These are phyloP conservation scores for Adansonia gregorii DNA, from an alignment of 441 rosid genomes.

Conservation along the genomic window DNA sequence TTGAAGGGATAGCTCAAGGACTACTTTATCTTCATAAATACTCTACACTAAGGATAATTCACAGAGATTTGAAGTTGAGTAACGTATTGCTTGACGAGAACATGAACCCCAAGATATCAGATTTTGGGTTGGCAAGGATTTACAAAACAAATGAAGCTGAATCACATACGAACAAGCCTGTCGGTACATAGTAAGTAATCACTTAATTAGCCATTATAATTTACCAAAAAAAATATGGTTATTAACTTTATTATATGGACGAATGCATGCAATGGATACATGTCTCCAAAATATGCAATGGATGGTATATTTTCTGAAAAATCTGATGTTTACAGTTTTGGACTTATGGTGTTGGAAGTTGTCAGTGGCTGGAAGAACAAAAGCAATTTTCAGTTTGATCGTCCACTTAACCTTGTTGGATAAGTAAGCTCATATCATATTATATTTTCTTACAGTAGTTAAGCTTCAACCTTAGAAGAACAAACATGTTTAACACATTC, in stretches of 20 bases:
- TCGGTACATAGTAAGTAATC: constrained; percentile 18
- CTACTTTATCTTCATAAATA: constrained; percentile 21
- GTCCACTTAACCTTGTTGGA: constrained; percentile 19
- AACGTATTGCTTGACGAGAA: constrained; percentile 2
- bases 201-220: background rate
- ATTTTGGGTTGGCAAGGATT: background rate
- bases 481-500: background rate
- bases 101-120: background rate
- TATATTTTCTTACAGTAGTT: constrained; percentile 3
- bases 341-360: constrained; percentile 44
- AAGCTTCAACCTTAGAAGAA: background rate
- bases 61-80: constrained; percentile 20
- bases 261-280: background rate
- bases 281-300: background rate
- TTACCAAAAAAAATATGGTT: background rate
- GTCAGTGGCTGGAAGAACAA: constrained; percentile 37
- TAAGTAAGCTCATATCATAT: constrained; percentile 18
- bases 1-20: constrained; percentile 24
- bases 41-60: constrained; percentile 18
- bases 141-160: background rate
- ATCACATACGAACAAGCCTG: constrained; percentile 1
- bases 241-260: background rate
- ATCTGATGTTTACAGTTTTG: constrained; percentile 43
- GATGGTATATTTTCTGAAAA: background rate
- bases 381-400: constrained; percentile 12